Percentiles rank a stretch among this genome's conserved stretches.
These are phyloP conservation scores for Eleusine coracana DNA, from an alignment of 176 grass and related monocot species.

Conservation along the genomic window DNA sequence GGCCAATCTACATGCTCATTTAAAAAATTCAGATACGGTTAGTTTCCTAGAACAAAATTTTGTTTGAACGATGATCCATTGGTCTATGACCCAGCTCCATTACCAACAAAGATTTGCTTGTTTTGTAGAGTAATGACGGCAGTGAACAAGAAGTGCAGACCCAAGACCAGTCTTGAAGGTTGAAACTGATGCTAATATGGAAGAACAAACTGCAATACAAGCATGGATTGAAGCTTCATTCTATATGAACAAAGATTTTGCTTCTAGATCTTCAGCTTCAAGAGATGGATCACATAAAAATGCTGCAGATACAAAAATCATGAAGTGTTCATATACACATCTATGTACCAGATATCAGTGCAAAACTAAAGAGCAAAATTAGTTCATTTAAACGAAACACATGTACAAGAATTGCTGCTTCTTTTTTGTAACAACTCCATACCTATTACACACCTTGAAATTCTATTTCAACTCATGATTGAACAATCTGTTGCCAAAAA, in stretches of 20 bases:
- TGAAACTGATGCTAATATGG: neutral
- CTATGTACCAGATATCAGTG: conserved; percentile 15
- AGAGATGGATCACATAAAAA: neutral
- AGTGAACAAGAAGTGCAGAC: neutral
- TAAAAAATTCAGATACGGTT: conserved; percentile 41
- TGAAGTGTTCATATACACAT: neutral
- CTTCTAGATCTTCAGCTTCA: neutral
- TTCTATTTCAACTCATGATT: neutral
- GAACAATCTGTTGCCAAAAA: neutral
- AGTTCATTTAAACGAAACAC: neutral
- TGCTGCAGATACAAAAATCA: neutral
- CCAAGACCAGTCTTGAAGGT: neutral
- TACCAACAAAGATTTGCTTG: neutral
- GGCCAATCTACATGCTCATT: conserved; percentile 16
- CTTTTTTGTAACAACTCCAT: conserved; percentile 7
- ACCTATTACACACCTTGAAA: neutral
- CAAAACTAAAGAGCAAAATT: conserved; percentile 13
- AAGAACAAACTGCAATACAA: conserved; percentile 15
- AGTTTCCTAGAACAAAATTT: neutral
- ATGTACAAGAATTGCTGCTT: conserved; percentile 24
- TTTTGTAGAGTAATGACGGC: conserved; percentile 19
- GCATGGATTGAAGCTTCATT: conserved; percentile 14
- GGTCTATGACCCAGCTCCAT: neutral
- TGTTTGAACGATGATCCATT: neutral
- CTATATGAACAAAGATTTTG: neutral